Percentiles rank a stretch among this genome's conserved stretches.
phyloP scores from a whole-genome alignment of 1,284 basidiomycete genomes.

The Ustilago vetiveriae region DNA sequence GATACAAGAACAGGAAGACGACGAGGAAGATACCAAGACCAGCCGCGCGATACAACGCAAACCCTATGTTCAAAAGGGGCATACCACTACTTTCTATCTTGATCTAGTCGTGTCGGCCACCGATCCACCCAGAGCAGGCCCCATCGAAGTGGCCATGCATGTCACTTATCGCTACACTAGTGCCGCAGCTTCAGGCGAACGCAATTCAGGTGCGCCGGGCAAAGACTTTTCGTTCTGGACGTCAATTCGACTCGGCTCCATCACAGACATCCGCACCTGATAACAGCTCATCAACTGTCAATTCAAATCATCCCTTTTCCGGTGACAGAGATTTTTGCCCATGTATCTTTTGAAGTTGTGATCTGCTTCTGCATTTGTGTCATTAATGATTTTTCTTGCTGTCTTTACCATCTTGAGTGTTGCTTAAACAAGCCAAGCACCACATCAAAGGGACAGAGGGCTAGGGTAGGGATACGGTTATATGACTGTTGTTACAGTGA shows the following conservation, averaged over 20 bases:
- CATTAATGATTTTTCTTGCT: too few species aligned
- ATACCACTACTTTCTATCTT: conserved; percentile 34
- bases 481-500: too few species aligned
- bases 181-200: neutral
- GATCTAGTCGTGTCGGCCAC: conserved; percentile 27
- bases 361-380: too few species aligned
- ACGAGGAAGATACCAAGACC: conserved; percentile 15
- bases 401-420: too few species aligned
- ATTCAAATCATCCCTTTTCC: too few species aligned
- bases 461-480: too few species aligned
- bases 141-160: conserved; percentile 42
- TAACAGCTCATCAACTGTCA: too few species aligned
- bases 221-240: conserved; percentile 37
- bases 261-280: too few species aligned
- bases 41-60: conserved; percentile 7
- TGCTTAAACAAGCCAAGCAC: too few species aligned
- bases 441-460: too few species aligned
- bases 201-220: neutral
- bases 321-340: too few species aligned
- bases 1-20: conserved; percentile 20
- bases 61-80: conserved; percentile 30
- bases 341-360: too few species aligned
- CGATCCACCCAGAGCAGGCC: conserved; percentile 11
- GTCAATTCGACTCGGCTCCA: conserved; percentile 19
- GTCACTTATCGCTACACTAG: conserved; percentile 48